Evolutionary conservation across 2,329 filamentous ascomycete genomes (phyloP), one percentile per base, ranked within the genome.

Genomic region (Coleophoma crateriformis): DNA sequence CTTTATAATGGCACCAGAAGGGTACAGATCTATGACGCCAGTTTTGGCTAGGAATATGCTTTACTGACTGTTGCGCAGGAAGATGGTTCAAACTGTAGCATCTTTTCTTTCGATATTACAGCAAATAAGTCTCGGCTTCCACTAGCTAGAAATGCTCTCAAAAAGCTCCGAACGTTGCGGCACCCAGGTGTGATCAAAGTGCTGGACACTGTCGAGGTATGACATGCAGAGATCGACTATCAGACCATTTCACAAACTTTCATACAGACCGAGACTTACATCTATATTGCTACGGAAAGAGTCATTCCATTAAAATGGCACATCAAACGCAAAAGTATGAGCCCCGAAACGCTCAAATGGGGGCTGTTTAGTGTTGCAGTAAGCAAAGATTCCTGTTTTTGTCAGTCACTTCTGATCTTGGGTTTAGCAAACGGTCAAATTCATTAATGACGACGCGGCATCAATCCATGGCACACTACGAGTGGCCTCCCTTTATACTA

Each of bases 101-200:
- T 99, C 58, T 96, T 99, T 72, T 89, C 90, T 59, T 99, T 99
- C 75, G 92, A 99, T 67, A 79, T 95, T 49, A 78, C 79, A 52
- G 76, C 87, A 50, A 92, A 95, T 67, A 89, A 84, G 67, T 84
- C 88, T 40, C 84, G 85, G 49, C 72, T 96, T 19, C 88, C 91
- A 38, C 79, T 99, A 47, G 94, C 94, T 47, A 90, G 85, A 70
- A 99, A 99, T 73, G 90, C 92, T 41, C 78, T 96, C 57, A 90
- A 92, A 66, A 99, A 97, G 71, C 79, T 95, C 56, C 85, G 92
- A 58, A 99, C 92, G 3, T 72, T 99, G 62, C 83, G 94, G 60
- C 94, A 99, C 68, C 94, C 94, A 1, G 94, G 94, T 45, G 89
- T 99, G 22, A 85, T 99, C 61, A 95, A 90, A 68, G 88, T 99